Conservation (phyloP, 2,329 filamentous ascomycete species). For the Beauveria australis region DNA sequence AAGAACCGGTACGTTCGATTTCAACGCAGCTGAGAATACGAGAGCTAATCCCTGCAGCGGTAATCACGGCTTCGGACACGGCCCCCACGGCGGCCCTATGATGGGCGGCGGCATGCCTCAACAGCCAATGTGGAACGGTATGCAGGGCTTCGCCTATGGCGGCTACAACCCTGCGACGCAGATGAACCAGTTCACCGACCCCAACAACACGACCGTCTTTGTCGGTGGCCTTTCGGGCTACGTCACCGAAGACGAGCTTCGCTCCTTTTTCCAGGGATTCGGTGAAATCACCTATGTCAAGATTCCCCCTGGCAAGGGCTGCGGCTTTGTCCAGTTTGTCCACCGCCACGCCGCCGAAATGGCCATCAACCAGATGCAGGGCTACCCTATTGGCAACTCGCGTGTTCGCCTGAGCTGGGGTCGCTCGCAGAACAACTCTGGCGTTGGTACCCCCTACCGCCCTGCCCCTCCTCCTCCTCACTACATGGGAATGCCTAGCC, state of each 20-base stretch:
- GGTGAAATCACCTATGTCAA: constrained; percentile 99
- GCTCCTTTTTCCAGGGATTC: constrained; percentile 99
- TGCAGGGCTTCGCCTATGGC: constrained; percentile 31
- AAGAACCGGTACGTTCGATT: constrained; percentile 62
- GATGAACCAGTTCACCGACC: constrained; percentile 99
- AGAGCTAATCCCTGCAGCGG: constrained; percentile 19
- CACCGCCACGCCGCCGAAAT: constrained; percentile 98
- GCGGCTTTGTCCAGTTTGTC: constrained; percentile 97
- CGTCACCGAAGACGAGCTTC: constrained; percentile 98
- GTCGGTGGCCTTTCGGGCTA: constrained; percentile 95
- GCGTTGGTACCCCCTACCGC: constrained; percentile 92
- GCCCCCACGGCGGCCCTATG: constrained; percentile 36
- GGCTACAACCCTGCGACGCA: constrained; percentile 41
- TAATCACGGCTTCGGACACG: constrained; percentile 33
- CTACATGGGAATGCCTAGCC: constrained; percentile 42
- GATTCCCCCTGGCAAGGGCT: constrained; percentile 98
- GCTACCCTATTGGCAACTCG: constrained; percentile 97
- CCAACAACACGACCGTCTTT: constrained; percentile 99
- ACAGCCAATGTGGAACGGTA: constrained; percentile 36
- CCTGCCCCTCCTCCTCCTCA: constrained; percentile 66
- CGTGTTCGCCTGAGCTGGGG: constrained; percentile 97
- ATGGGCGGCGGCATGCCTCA: constrained; percentile 37
- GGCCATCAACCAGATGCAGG: constrained; percentile 99
- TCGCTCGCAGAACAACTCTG: constrained; percentile 97
- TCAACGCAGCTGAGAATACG: constrained; percentile 8